phyloP scores from a whole-genome alignment of 352 stramenopile species.

The Globisporangium radiosum region DNA sequence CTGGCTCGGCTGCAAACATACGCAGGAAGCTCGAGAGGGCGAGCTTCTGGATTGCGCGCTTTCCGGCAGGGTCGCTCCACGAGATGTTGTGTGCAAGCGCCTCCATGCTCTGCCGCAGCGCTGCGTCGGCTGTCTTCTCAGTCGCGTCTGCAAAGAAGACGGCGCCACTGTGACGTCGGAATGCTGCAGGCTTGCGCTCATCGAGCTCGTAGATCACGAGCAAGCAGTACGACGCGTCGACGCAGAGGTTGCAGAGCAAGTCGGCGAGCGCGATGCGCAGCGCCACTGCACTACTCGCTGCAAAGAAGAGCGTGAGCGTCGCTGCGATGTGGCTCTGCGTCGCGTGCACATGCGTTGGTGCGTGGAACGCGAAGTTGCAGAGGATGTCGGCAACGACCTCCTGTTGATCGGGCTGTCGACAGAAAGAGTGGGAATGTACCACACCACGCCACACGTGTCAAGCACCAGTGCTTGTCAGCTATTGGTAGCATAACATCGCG shows the following conservation, averaged over 20 bases:
- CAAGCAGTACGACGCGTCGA: slow-evolving; percentile 40
- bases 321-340: slow-evolving; percentile 24
- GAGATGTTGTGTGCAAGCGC: slow-evolving; percentile 63
- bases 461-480: background rate
- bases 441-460: no score
- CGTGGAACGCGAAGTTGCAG: slow-evolving; percentile 25
- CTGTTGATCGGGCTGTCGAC: slow-evolving; percentile 8
- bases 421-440: no score
- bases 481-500: no score
- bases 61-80: slow-evolving; percentile 61
- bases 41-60: slow-evolving; percentile 66
- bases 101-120: slow-evolving; percentile 59
- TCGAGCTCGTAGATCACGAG: slow-evolving; percentile 68
- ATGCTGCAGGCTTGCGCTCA: slow-evolving; percentile 29
- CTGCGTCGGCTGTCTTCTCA: slow-evolving; percentile 25
- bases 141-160: slow-evolving; percentile 52
- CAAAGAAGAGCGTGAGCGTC: slow-evolving; percentile 32
- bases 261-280: slow-evolving; percentile 40
- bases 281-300: slow-evolving; percentile 5
- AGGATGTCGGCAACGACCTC: slow-evolving; percentile 39
- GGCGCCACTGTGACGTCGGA: slow-evolving; percentile 40
- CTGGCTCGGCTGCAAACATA: slow-evolving; percentile 32
- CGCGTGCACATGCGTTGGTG: slow-evolving; percentile 9
- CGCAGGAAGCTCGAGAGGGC: slow-evolving; percentile 56
- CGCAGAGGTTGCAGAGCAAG: slow-evolving; percentile 53